Percentiles rank a stretch among this genome's conserved stretches.
Conservation (phyloP, 192 early-diverging fungal species). For the Thoreauomyces humboldtii region DNA sequence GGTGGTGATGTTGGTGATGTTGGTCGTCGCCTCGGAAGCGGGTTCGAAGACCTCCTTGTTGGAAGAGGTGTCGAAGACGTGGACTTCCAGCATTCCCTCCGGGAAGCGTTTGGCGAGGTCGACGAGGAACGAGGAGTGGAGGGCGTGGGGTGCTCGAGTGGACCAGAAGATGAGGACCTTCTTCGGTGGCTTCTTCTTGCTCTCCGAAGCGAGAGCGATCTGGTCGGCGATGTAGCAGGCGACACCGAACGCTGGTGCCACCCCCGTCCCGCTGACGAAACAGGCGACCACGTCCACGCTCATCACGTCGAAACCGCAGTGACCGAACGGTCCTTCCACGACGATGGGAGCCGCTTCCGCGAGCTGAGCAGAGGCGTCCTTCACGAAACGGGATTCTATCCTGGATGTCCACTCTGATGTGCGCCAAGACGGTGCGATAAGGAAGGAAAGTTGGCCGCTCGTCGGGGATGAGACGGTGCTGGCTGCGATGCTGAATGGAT, state of each 20-base stretch:
- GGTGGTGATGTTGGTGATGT: not conserved
- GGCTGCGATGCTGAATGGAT: constrained; percentile 74
- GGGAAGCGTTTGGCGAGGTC: not conserved
- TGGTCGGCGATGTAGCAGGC: not conserved
- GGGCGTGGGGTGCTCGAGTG: not conserved
- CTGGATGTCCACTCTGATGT: constrained; percentile 7
- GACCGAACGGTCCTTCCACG: constrained; percentile 9
- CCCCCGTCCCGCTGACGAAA: constrained; percentile 7
- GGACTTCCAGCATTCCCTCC: not conserved
- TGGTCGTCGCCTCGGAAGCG: not conserved
- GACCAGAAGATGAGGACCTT: constrained; percentile 3
- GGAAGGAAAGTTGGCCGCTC: constrained; percentile 2
- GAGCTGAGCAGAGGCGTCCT: not conserved
- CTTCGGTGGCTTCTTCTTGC: not conserved
- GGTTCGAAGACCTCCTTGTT: not conserved
- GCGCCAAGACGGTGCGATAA: not conserved
- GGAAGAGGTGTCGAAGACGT: constrained; percentile 12
- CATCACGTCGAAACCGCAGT: constrained; percentile 6
- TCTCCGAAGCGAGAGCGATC: not conserved
- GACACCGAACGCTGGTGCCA: constrained; percentile 6
- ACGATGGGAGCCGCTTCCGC: not conserved
- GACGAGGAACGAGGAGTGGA: not conserved
- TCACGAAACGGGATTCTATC: not conserved
- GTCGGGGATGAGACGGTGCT: constrained; percentile 34
- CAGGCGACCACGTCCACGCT: not conserved